Conservation (phyloP, 106 monocot species). For the Gastrodia elata region DNA sequence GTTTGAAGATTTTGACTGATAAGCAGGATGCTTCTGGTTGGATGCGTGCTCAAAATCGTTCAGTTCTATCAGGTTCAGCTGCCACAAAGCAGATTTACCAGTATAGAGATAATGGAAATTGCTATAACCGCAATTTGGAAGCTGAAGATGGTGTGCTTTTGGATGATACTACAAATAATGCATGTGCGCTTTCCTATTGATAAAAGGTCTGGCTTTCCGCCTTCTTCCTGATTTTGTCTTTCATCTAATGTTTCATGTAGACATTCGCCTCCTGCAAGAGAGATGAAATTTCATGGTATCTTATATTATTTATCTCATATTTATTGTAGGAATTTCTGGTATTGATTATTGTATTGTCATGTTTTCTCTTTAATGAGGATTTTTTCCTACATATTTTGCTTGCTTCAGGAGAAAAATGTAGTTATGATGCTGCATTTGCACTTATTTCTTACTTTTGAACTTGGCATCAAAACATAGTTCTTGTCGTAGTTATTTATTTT, state of each 20-base stretch:
- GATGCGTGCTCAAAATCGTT: slow-evolving; percentile 55
- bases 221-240: neutral
- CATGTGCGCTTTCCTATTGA: neutral
- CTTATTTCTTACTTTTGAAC: too few species aligned
- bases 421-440: too few species aligned
- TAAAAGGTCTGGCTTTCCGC: neutral
- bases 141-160: slow-evolving; percentile 35
- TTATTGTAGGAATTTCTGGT: too few species aligned
- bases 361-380: too few species aligned
- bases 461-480: too few species aligned
- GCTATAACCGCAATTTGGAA: slow-evolving; percentile 23
- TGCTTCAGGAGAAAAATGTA: too few species aligned
- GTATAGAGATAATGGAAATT: slow-evolving; percentile 12
- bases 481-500: too few species aligned
- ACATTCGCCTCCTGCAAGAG: too few species aligned
- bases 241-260: neutral
- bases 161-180: slow-evolving; percentile 22
- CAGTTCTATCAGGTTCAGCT: slow-evolving; percentile 46
- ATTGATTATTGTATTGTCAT: too few species aligned
- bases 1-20: slow-evolving; percentile 14
- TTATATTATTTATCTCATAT: too few species aligned
- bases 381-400: too few species aligned
- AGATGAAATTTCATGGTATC: neutral
- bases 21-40: slow-evolving; percentile 41
- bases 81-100: slow-evolving; percentile 26